These are phyloP conservation scores for Microbotryum violaceum DNA, from an alignment of 1,284 basidiomycete species.

Conservation along the genomic window DNA sequence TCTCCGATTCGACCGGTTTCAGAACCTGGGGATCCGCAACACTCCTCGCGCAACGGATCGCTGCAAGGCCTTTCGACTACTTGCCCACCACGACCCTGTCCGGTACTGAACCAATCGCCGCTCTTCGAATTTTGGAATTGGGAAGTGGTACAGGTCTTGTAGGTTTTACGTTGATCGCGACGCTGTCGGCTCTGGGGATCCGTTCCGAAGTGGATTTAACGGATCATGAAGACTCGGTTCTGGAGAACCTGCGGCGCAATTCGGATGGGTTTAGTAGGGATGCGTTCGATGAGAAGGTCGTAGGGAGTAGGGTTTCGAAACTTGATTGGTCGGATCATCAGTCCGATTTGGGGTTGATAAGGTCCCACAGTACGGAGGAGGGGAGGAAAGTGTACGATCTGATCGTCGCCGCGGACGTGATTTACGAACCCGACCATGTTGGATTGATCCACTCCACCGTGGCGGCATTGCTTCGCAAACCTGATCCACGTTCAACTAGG, in stretches of 20 bases:
- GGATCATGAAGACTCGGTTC: slow-evolving; percentile 66
- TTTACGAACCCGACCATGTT: slow-evolving; percentile 64
- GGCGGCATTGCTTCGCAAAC: slow-evolving; percentile 46
- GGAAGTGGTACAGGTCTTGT: slow-evolving; percentile 29
- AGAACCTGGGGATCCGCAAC: slow-evolving; percentile 24
- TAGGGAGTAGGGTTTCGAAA: slow-evolving; percentile 36
- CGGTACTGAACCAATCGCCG: neutral
- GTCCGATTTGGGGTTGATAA: no score
- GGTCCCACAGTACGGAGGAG: slow-evolving; percentile 1
- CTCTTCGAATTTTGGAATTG: slow-evolving; percentile 15
- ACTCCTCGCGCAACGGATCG: slow-evolving; percentile 11
- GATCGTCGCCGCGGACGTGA: slow-evolving; percentile 63
- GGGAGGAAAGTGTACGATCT: slow-evolving; percentile 52
- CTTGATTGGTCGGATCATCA: slow-evolving; percentile 65
- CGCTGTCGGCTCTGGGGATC: neutral
- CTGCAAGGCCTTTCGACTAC: neutral
- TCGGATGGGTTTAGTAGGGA: slow-evolving; percentile 39
- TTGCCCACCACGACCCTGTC: neutral
- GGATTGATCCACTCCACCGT: slow-evolving; percentile 59
- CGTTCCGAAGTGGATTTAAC: slow-evolving; percentile 42
- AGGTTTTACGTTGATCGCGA: slow-evolving; percentile 11
- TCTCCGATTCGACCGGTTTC: slow-evolving; percentile 21
- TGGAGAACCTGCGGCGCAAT: slow-evolving; percentile 65
- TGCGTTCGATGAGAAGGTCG: no score
- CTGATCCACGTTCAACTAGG: no score